phyloP scores from a whole-genome alignment of 805 yeast species.

The Maudiozyma turicensis region DNA sequence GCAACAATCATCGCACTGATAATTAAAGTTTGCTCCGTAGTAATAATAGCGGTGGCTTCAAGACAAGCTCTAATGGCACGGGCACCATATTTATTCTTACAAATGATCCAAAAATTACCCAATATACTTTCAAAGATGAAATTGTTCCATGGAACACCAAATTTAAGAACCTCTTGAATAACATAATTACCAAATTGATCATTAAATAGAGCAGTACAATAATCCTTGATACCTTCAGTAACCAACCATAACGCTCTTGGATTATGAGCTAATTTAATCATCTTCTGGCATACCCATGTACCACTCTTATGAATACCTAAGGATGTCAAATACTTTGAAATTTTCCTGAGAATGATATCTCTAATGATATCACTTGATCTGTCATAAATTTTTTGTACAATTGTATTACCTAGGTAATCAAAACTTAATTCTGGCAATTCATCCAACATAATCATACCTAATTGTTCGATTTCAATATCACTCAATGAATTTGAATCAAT shows the following conservation, averaged over 20 bases:
- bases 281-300: slow-evolving; percentile 98
- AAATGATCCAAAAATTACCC: slow-evolving; percentile 66
- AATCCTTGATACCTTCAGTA: slow-evolving; percentile 63
- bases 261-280: slow-evolving; percentile 63
- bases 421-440: slow-evolving; percentile 87
- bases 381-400: slow-evolving; percentile 87
- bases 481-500: slow-evolving; percentile 47
- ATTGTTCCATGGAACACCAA: slow-evolving; percentile 80
- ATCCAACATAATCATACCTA: slow-evolving; percentile 73
- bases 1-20: slow-evolving; percentile 70
- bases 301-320: slow-evolving; percentile 96
- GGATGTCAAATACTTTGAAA: slow-evolving; percentile 74
- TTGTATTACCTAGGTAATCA: slow-evolving; percentile 92
- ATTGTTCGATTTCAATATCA: slow-evolving; percentile 65
- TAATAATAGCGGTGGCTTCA: slow-evolving; percentile 57
- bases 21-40: slow-evolving; percentile 57
- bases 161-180: slow-evolving; percentile 88
- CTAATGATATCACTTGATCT: slow-evolving; percentile 60
- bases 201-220: slow-evolving; percentile 72
- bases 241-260: slow-evolving; percentile 56
- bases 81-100: slow-evolving; percentile 88
- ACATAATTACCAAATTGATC: slow-evolving; percentile 98
- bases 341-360: slow-evolving; percentile 67
- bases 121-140: slow-evolving; percentile 79
- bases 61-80: slow-evolving; percentile 89